phyloP scores from a whole-genome alignment of 148 eudicot genomes.

The Fagopyrum tataricum region DNA sequence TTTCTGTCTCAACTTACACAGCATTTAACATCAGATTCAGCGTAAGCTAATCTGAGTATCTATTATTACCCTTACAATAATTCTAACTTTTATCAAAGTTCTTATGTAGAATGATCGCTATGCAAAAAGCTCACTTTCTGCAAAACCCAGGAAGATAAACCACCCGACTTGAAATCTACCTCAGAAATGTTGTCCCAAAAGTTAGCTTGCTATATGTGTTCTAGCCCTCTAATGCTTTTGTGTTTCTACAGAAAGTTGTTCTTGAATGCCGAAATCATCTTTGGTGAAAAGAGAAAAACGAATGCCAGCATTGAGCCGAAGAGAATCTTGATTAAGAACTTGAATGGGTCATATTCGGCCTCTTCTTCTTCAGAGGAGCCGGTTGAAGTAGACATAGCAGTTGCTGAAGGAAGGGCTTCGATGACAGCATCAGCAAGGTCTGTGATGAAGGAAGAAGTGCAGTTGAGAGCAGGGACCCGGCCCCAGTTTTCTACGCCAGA shows the following conservation, averaged over 20 bases:
- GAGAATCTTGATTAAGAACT: slow-evolving; percentile 44
- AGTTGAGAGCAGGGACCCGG: slow-evolving; percentile 96
- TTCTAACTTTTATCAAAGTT: background rate
- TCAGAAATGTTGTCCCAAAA: background rate
- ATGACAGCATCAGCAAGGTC: slow-evolving; percentile 95
- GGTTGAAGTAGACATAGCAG: slow-evolving; percentile 39
- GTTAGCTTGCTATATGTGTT: background rate
- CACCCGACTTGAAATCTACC: background rate
- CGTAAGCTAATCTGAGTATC: slow-evolving; percentile 1
- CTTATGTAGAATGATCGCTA: background rate
- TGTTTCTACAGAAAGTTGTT: slow-evolving; percentile 23
- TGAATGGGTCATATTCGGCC: slow-evolving; percentile 38
- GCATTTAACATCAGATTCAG: background rate
- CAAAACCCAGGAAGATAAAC: background rate
- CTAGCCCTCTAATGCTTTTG: background rate
- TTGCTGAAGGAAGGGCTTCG: slow-evolving; percentile 81
- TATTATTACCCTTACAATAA: background rate
- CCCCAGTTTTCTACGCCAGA: slow-evolving; percentile 97
- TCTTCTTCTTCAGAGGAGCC: slow-evolving; percentile 20
- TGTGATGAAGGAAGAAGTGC: slow-evolving; percentile 66
- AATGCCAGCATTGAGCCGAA: slow-evolving; percentile 85
- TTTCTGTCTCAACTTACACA: background rate
- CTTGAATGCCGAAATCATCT: slow-evolving; percentile 33
- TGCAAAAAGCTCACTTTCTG: slow-evolving; percentile 1
- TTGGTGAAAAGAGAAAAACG: slow-evolving; percentile 68